Base-by-base conservation (phyloP, 768 basidiomycete species). In the Suillus discolor region DNA sequence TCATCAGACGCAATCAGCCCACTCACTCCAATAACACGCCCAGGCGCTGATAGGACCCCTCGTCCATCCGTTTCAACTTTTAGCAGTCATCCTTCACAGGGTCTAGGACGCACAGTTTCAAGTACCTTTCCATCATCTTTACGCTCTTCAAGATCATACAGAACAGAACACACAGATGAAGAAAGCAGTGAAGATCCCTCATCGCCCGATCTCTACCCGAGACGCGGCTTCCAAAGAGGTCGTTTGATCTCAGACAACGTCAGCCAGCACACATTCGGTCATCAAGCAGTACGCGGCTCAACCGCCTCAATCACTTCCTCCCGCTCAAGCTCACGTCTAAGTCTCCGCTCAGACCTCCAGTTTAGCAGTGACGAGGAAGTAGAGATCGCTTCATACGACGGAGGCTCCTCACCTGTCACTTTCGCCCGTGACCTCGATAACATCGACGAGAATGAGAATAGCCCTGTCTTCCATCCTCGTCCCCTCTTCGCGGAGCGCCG, bases 191-290 rank as follows among this genome's bases (percentile, higher is more conserved):
- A 80, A 68, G 80, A 81, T 66, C 79, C 65, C 77, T 74, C 71
- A 70, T 73, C 75, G 61, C 66, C 64, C 67, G 73, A 70, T 64
- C 71, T 67, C 65, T 67, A 68, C 71, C 59, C 65, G 57, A 62
- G 66, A 42, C 57, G 62, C 53, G 38, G 16, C 15, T 45, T 39
- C 61, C 76, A 47, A 60, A 74, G 64, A 76, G 68, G 60, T 67
- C 69, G 64, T 39, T 65, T 77, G 70, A 64, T 74, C 61, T 60
- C 78, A 8, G 84, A 87, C 72, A 77, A 80, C 9, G 79, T 80
- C 36, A 87, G 84, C 16, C 80, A 78, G 65, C 79, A 83, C 68
- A 85, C 84, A 1, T 85, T 85, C 64, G 87, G 83, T 63, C 77
- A 73, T 61, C 82, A 82, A 13, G 81, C 80, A 53, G 69, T 68